Conservation (phyloP, 352 stramenopile species). For the Phytopythium helicoides region DNA sequence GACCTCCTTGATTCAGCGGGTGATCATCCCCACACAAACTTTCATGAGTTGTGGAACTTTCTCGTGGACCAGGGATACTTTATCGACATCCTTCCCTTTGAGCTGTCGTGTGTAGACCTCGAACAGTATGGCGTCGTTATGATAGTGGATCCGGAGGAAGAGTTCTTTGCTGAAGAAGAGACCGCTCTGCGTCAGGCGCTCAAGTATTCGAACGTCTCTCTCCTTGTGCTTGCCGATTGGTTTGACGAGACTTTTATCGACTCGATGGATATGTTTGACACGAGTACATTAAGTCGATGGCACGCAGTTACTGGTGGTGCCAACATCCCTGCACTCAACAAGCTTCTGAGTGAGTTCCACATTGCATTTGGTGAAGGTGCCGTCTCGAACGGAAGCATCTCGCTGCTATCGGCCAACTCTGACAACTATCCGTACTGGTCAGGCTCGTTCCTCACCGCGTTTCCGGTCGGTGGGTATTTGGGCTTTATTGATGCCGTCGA, state of each 20-base stretch:
- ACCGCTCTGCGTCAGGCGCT: slow-evolving; percentile 47
- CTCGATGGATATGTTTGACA: slow-evolving; percentile 75
- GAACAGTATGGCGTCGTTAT: slow-evolving; percentile 72
- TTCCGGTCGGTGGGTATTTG: slow-evolving; percentile 62
- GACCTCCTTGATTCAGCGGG: slow-evolving; percentile 74
- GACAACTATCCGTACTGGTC: slow-evolving; percentile 59
- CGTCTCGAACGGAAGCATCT: slow-evolving; percentile 44
- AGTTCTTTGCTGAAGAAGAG: slow-evolving; percentile 71
- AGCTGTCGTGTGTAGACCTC: slow-evolving; percentile 74
- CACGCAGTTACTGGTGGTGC: slow-evolving; percentile 68
- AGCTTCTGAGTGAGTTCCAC: slow-evolving; percentile 57
- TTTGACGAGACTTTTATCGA: slow-evolving; percentile 62
- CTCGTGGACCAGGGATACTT: slow-evolving; percentile 63
- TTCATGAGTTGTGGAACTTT: slow-evolving; percentile 78
- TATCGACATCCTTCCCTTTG: slow-evolving; percentile 77
- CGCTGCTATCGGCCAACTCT: slow-evolving; percentile 29
- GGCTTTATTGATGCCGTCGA: slow-evolving; percentile 55
- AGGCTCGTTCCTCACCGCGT: slow-evolving; percentile 60
- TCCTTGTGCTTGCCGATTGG: slow-evolving; percentile 83
- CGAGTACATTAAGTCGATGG: slow-evolving; percentile 82
- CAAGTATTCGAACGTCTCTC: slow-evolving; percentile 64
- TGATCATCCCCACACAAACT: slow-evolving; percentile 87
- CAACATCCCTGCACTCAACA: slow-evolving; percentile 76
- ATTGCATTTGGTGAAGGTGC: slow-evolving; percentile 63
- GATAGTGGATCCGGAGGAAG: slow-evolving; percentile 81